phyloP scores from a whole-genome alignment of 2,329 filamentous ascomycete species.

The Xylaria sp. region DNA sequence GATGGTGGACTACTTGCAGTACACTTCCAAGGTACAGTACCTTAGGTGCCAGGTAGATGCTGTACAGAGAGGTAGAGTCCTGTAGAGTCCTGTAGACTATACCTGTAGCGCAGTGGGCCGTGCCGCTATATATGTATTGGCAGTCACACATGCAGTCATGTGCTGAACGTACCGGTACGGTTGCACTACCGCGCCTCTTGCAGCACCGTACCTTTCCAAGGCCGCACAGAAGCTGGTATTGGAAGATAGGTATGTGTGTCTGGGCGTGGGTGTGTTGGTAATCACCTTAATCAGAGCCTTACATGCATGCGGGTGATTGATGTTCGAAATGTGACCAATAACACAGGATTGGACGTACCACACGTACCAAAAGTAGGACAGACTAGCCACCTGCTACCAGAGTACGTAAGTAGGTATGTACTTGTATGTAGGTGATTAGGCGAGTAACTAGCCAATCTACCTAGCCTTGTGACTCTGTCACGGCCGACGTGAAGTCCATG shows the following conservation, averaged over 20 bases:
- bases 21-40: no score
- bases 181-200: no score
- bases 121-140: no score
- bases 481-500: not conserved
- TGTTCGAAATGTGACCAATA: not conserved
- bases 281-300: not conserved
- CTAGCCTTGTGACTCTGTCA: not conserved
- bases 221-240: not conserved
- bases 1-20: not conserved
- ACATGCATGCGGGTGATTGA: not conserved
- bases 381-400: not conserved
- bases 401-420: no score
- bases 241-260: not conserved
- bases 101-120: no score
- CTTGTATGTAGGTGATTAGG: no score
- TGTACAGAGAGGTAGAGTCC: no score
- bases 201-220: not conserved
- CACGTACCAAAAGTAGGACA: not conserved
- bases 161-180: no score
- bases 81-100: no score
- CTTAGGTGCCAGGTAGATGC: no score
- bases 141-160: no score
- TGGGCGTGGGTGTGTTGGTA: not conserved
- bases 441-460: not conserved
- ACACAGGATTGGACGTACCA: not conserved